Evolutionary conservation across 495 filamentous ascomycete species (phyloP), one percentile per base, ranked within the genome.

Genomic region (Antarctomyces pellizariae): DNA sequence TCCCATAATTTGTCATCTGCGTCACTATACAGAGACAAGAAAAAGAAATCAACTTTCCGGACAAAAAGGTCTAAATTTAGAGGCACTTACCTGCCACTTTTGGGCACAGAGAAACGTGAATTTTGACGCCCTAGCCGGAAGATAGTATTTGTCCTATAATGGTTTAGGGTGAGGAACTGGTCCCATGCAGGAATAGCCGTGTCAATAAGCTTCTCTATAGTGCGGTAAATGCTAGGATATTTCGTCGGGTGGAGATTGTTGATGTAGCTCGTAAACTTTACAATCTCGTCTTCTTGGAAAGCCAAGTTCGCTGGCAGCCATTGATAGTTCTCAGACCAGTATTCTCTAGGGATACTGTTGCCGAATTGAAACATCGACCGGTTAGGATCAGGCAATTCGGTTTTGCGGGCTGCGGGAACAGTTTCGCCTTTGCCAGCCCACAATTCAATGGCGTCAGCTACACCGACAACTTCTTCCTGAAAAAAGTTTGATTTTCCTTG

Each of bases 191-290:
- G 52, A 18, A 53, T 39, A 3, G 57, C 25, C 13, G 42, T 39
- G 9, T 49, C 48, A 23, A 59, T 50, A 1, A 50, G 19, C 4
- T 49, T 35, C 28, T 66, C 57, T n/a, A 56, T 47, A 13, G 49
- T 22, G 2, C 25, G 22, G 33, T 58, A 57, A n/a, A 54, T 26
- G 1, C 43, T 24, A 10, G 30, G 25, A 18, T 54, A 32, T 11
- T 40, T 41, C 7, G 30, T 23, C 0, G 57, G 62, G 30, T 56
- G 60, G 18, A 57, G 47, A 31, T 54, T 54, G 36, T 54, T 56
- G 39, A 56, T 56, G 36, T 58, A 66, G 31, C 38, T 52, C 4
- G 38, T 36, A 26, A 53, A 45, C 24, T 46, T 40, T 38, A 38
- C 46, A 10, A 24, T 34, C 5, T 37, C 37, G 7, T 47, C 45